phyloP scores from a whole-genome alignment of 257 asterid species.

The Solanum sitiens region DNA sequence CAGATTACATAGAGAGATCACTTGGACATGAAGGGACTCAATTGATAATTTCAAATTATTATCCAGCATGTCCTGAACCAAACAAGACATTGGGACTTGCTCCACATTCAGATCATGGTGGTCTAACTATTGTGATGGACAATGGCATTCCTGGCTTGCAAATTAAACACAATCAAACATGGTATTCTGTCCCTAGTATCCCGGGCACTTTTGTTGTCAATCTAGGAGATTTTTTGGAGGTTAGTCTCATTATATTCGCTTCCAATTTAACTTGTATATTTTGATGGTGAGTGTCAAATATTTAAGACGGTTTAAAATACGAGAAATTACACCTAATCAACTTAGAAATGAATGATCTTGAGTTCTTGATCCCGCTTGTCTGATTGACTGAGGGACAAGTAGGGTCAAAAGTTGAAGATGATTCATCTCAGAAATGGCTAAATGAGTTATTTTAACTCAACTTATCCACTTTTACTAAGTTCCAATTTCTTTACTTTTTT shows the following conservation, averaged over 20 bases:
- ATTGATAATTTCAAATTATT: conserved; percentile 37
- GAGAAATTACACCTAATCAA: no score
- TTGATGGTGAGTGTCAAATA: no score
- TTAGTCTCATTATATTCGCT: neutral
- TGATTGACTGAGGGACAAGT: no score
- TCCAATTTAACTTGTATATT: neutral
- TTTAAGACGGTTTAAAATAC: no score
- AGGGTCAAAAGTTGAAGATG: no score
- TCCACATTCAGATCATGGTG: conserved; percentile 60
- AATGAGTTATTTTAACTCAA: no score
- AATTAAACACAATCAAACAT: conserved; percentile 26
- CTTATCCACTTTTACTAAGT: no score
- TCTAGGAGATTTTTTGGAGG: conserved; percentile 59
- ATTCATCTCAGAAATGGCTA: no score
- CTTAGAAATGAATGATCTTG: no score
- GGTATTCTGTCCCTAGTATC: conserved; percentile 28
- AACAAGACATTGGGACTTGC: conserved; percentile 43
- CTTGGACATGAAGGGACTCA: conserved; percentile 32
- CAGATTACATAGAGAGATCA: conserved; percentile 19
- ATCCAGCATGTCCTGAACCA: conserved; percentile 66
- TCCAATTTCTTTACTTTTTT: no score
- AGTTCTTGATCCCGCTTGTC: no score
- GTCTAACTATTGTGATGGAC: conserved; percentile 42
- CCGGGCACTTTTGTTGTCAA: conserved; percentile 48
- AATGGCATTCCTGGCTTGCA: conserved; percentile 54